Evolutionary conservation across 2,329 filamentous ascomycete genomes (phyloP).

Genomic region (Colletotrichum incanum): DNA sequence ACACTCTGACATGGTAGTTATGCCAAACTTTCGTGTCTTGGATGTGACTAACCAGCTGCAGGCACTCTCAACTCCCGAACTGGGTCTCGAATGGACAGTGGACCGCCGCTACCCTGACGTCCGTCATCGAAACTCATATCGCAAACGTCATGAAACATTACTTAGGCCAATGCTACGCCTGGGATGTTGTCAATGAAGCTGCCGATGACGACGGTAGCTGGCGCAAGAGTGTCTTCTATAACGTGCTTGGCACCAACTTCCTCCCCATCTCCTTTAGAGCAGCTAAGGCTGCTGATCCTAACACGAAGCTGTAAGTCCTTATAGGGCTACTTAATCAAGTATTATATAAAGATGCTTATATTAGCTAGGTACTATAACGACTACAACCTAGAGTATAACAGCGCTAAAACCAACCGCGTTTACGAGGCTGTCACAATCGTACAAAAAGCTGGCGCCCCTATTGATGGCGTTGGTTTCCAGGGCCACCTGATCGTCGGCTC

Average conservation of each 20-base stretch:
- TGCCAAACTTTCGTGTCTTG: conserved; percentile 36
- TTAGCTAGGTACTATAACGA: conserved; percentile 68
- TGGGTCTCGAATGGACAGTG: conserved; percentile 46
- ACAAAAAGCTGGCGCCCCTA: conserved; percentile 58
- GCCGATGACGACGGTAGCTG: conserved; percentile 63
- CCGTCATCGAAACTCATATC: conserved; percentile 67
- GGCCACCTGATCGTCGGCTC: conserved; percentile 63
- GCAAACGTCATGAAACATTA: conserved; percentile 62
- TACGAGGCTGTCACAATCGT: conserved; percentile 55
- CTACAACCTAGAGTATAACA: conserved; percentile 67
- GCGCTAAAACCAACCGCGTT: conserved; percentile 54
- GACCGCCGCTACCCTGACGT: conserved; percentile 37
- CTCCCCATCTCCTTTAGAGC: conserved; percentile 66
- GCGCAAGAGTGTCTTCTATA: conserved; percentile 62
- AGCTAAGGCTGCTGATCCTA: conserved; percentile 61
- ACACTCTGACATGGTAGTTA: conserved; percentile 69
- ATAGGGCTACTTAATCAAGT: background rate
- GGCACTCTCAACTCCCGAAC: conserved; percentile 45
- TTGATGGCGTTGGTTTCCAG: conserved; percentile 69
- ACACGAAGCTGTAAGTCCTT: conserved; percentile 62
- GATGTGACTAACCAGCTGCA: conserved; percentile 8
- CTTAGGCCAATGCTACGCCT: conserved; percentile 63
- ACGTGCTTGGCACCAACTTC: conserved; percentile 65
- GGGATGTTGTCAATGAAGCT: conserved; percentile 68
- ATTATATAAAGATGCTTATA: background rate